These are phyloP conservation scores for Lophiostoma macrostomum DNA, from an alignment of 495 filamentous ascomycete genomes.

Conservation along the genomic window DNA sequence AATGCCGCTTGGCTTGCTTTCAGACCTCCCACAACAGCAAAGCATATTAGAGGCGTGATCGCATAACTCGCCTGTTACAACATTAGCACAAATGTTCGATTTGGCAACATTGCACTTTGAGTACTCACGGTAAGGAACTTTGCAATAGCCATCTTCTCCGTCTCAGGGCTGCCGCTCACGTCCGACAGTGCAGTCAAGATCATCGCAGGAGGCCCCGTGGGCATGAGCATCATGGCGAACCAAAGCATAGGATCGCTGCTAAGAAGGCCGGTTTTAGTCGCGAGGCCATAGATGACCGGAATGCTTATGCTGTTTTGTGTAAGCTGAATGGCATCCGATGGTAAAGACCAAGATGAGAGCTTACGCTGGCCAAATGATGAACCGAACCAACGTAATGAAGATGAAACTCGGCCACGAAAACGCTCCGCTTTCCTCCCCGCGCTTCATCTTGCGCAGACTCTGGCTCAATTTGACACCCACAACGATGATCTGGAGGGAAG, in stretches of 20 bases:
- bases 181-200: constrained; percentile 47
- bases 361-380: constrained; percentile 62
- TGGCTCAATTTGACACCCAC: constrained; percentile 66
- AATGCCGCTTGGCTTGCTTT: constrained; percentile 47
- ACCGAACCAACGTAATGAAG: constrained; percentile 58
- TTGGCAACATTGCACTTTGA: not conserved
- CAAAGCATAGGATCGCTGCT: constrained; percentile 67
- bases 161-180: constrained; percentile 55
- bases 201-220: constrained; percentile 67
- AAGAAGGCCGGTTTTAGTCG: constrained; percentile 55
- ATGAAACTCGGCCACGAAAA: constrained; percentile 53
- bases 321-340: not conserved
- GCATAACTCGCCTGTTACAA: constrained; percentile 47
- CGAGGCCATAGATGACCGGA: constrained; percentile 59
- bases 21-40: constrained; percentile 52
- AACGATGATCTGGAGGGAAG: constrained; percentile 66
- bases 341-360: not conserved
- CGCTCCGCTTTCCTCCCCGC: constrained; percentile 45
- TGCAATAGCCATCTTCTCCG: constrained; percentile 66
- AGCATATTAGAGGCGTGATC: constrained; percentile 52
- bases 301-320: constrained; percentile 49
- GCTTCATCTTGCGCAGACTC: constrained; percentile 52
- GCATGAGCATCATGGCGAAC: constrained; percentile 78
- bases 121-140: constrained; percentile 64
- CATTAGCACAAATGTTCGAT: not conserved